These are phyloP conservation scores for Nemophila menziesii DNA, from an alignment of 257 asterid species.

Conservation along the genomic window DNA sequence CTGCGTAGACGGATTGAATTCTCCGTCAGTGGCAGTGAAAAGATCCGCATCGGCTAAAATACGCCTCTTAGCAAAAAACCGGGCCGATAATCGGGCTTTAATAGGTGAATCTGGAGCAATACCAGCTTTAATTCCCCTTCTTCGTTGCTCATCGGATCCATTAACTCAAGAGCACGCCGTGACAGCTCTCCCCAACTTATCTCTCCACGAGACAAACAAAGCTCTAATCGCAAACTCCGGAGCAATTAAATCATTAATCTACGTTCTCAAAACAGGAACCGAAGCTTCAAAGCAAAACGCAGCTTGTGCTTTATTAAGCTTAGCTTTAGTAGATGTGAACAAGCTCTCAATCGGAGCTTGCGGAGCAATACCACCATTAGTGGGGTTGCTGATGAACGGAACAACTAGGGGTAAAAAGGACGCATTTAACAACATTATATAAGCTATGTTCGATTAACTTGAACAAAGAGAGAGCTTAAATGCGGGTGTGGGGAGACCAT, in stretches of 20 bases:
- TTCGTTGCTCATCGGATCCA: slow-evolving; percentile 62
- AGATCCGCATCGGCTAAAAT: slow-evolving; percentile 85
- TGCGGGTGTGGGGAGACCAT: slow-evolving; percentile 74
- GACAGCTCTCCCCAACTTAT: slow-evolving; percentile 73
- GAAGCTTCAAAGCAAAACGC: slow-evolving; percentile 85
- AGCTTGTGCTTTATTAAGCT: slow-evolving; percentile 72
- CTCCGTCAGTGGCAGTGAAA: slow-evolving; percentile 50
- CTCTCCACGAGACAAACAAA: slow-evolving; percentile 68
- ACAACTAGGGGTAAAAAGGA: slow-evolving; percentile 73
- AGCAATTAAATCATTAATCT: slow-evolving; percentile 59
- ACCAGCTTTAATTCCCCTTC: slow-evolving; percentile 64
- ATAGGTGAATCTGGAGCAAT: slow-evolving; percentile 87
- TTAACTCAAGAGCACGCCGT: slow-evolving; percentile 83
- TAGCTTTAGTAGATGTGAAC: slow-evolving; percentile 73
- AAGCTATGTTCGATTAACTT: slow-evolving; percentile 53
- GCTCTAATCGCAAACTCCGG: slow-evolving; percentile 44
- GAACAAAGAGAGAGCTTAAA: slow-evolving; percentile 87
- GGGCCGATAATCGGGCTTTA: slow-evolving; percentile 77
- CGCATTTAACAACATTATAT: slow-evolving; percentile 73
- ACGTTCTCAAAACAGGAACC: slow-evolving; percentile 72
- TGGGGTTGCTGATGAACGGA: slow-evolving; percentile 57
- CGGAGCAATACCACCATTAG: slow-evolving; percentile 83
- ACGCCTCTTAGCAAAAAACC: slow-evolving; percentile 59
- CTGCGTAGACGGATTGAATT: slow-evolving; percentile 58
- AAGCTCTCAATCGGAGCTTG: slow-evolving; percentile 72